Evolutionary conservation across 75 land plant species (phyloP), one percentile per base, ranked within the genome.

Genomic region (Cupressus sempervirens): DNA sequence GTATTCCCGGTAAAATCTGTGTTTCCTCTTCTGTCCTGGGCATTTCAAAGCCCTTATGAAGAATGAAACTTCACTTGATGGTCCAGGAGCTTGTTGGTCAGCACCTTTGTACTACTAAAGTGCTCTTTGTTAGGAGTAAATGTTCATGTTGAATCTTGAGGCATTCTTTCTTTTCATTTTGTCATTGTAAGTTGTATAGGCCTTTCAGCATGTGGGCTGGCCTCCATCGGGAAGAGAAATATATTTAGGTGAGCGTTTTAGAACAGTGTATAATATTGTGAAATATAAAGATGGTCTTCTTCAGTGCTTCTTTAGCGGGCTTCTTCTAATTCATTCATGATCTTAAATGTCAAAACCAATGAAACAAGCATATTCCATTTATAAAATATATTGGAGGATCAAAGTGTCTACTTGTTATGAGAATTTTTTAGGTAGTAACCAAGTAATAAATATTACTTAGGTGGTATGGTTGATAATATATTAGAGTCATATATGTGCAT

Each of bases 171-270:
- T 79, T 43, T 79, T 45, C 46, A 79, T 45, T n/a, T n/a, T 10
- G 13, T 76, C 46, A 79, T 79, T 79, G 81, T 79, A 79, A 79
- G 23, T 26, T 79, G 52, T 79, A 79, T 79, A 45, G 81, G 46
- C 26, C 14, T 45, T 79, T 79, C 81, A 45, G 81, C 50, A 79
- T 79, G 81, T 77, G 81, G 81, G 50, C 45, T 79, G 50, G 29
- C 30, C 81, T 45, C 81, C 32, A 79, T 30, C 81, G 81, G 81
- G 81, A 79, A 45, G 46, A 79, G 81, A 45, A 26, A 79, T 79
- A 79, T 79, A 79, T n/a, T 11, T 43, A 41, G 26, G n/a, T n/a
- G 81, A 79, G 81, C n/a, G 81, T 43, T 50, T 79, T 26, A 45
- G 48, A 79, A 79, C 7, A 62, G 38, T 79, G 81, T 79, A 79